Conservation (phyloP, 306 rosid species). For the Prunus mume region DNA sequence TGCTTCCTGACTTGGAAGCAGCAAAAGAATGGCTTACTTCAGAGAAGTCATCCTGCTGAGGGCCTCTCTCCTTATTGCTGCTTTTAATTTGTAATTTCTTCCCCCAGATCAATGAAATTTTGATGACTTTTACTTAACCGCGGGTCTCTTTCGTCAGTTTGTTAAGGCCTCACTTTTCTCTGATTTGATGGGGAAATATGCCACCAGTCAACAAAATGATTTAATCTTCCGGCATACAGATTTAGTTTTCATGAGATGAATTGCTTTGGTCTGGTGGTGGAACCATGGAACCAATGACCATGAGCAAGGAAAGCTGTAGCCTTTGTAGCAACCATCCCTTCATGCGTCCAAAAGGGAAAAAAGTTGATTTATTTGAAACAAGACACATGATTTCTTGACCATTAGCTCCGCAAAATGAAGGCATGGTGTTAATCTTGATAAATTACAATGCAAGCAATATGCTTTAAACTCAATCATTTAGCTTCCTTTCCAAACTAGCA, state of each 20-base stretch:
- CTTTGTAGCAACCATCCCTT: neutral
- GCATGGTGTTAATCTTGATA: neutral
- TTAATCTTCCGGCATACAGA: too few species aligned
- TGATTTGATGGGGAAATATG: neutral
- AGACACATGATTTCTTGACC: neutral
- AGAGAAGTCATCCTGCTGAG: conserved; percentile 38
- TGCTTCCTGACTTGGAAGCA: conserved; percentile 65
- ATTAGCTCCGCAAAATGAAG: neutral
- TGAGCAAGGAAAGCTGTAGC: neutral
- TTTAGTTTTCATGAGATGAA: neutral
- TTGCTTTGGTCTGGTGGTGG: neutral
- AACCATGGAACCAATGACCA: too few species aligned
- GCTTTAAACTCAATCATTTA: neutral
- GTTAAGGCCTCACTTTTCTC: neutral
- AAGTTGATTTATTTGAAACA: neutral
- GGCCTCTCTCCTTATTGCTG: conserved; percentile 7
- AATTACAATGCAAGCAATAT: neutral
- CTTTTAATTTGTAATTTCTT: neutral
- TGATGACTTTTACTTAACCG: neutral
- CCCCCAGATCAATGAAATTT: neutral
- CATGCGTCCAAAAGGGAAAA: neutral
- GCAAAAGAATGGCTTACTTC: conserved; percentile 61
- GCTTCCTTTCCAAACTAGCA: conserved; percentile 4
- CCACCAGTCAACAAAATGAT: neutral
- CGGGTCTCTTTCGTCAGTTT: neutral